Evolutionary conservation across 2,329 filamentous ascomycete species (phyloP).

Genomic region (Hypocrella siamensis): DNA sequence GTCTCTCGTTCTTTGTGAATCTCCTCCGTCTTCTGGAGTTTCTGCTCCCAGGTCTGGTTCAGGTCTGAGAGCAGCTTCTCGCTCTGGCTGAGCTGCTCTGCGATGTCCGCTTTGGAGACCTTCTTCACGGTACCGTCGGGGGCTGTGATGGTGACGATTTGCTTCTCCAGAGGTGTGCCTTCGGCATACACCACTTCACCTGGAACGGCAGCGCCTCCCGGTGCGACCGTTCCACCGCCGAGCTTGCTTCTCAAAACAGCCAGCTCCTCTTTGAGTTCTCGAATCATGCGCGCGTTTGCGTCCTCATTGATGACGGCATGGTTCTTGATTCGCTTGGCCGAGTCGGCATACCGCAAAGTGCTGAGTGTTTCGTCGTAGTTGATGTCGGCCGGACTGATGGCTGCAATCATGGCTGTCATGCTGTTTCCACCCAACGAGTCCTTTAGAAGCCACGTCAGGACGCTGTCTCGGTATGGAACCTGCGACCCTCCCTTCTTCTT

Average conservation of each 20-base stretch:
- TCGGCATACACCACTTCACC: slow-evolving; percentile 79
- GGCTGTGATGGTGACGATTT: slow-evolving; percentile 87
- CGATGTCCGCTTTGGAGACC: slow-evolving; percentile 95
- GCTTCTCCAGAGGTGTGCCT: slow-evolving; percentile 83
- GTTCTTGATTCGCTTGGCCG: slow-evolving; percentile 98
- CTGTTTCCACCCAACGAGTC: slow-evolving; percentile 96
- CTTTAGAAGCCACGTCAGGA: slow-evolving; percentile 92
- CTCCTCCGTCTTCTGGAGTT: slow-evolving; percentile 82
- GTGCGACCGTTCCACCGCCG: slow-evolving; percentile 34
- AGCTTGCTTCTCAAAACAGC: slow-evolving; percentile 76
- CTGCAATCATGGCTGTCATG: slow-evolving; percentile 99
- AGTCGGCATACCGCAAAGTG: slow-evolving; percentile 91
- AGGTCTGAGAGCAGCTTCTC: slow-evolving; percentile 93
- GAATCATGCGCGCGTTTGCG: slow-evolving; percentile 96
- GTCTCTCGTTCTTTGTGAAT: slow-evolving; percentile 96
- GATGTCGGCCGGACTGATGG: slow-evolving; percentile 95
- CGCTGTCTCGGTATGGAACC: slow-evolving; percentile 93
- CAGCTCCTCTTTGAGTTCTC: slow-evolving; percentile 91
- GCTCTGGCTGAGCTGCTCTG: slow-evolving; percentile 87
- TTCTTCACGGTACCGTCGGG: slow-evolving; percentile 79
- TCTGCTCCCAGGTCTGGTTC: slow-evolving; percentile 98
- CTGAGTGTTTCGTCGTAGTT: slow-evolving; percentile 97
- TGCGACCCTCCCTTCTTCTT: slow-evolving; percentile 61
- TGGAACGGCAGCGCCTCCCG: slow-evolving; percentile 32
- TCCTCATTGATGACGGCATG: slow-evolving; percentile 98